phyloP scores from a whole-genome alignment of 2,329 filamentous ascomycete genomes.

The Xylariaceae sp. region DNA sequence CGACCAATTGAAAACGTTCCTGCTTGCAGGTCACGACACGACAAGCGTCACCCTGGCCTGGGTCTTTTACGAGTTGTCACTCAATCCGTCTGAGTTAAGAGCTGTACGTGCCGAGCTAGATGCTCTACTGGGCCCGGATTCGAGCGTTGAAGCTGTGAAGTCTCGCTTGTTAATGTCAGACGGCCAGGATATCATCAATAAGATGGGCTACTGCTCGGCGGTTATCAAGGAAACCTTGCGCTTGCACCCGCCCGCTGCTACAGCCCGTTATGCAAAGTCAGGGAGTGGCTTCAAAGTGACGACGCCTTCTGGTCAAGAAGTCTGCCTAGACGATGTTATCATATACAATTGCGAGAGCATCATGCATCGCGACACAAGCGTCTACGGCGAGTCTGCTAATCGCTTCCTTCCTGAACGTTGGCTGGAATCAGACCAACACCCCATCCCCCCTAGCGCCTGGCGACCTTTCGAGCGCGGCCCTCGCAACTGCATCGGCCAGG shows the following conservation, averaged over 20 bases:
- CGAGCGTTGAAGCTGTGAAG: neutral
- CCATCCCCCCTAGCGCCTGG: neutral
- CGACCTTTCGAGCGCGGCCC: constrained; percentile 31
- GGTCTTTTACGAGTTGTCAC: constrained; percentile 1
- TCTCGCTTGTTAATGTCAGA: neutral
- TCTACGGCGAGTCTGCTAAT: constrained; percentile 33
- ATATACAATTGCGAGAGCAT: constrained; percentile 33
- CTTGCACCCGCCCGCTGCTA: constrained; percentile 32
- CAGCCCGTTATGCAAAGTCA: constrained; percentile 26
- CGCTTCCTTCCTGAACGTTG: constrained; percentile 40
- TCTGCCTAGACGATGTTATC: constrained; percentile 34
- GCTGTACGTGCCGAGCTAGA: constrained; percentile 1
- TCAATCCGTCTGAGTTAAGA: neutral
- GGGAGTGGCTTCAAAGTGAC: constrained; percentile 29
- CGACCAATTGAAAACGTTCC: constrained; percentile 1
- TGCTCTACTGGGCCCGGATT: neutral
- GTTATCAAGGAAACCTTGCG: constrained; percentile 38
- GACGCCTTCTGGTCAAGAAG: constrained; percentile 24
- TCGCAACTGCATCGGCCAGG: constrained; percentile 52
- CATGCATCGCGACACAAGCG: constrained; percentile 33
- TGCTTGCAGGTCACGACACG: constrained; percentile 2
- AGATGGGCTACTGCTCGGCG: constrained; percentile 33
- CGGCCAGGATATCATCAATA: neutral
- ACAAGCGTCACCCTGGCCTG: constrained; percentile 1
- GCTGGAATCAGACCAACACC: constrained; percentile 15